A percentile compares a stretch with the other conserved stretches of the same genome.
Evolutionary conservation across 805 yeast genomes (phyloP).

Genomic region (Cyberlindnera lachancei): DNA sequence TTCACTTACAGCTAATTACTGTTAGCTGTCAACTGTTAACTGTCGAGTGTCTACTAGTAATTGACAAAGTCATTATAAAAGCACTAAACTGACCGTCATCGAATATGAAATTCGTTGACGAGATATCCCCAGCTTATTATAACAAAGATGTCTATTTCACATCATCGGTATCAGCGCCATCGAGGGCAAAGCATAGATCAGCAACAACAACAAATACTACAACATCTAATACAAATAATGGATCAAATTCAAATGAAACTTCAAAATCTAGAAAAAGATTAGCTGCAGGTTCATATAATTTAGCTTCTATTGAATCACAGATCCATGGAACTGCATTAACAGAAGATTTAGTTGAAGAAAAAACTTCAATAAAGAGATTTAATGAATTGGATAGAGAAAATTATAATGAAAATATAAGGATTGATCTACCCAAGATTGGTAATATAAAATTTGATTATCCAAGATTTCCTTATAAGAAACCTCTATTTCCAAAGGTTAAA

Average conservation of each 20-base stretch:
- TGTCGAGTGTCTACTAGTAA: no score
- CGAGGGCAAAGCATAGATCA: conserved; percentile 12
- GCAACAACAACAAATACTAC: conserved; percentile 7
- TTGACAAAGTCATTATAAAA: no score
- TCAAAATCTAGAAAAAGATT: conserved; percentile 19
- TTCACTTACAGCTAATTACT: no score
- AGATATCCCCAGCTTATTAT: conserved; percentile 13
- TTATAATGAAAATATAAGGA: conserved; percentile 30
- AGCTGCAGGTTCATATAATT: conserved; percentile 23
- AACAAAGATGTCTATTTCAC: conserved; percentile 21
- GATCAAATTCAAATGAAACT: no score
- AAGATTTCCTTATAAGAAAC: conserved; percentile 7
- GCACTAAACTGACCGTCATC: no score
- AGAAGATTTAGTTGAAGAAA: conserved; percentile 25
- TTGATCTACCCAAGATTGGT: conserved; percentile 31
- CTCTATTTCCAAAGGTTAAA: conserved; percentile 10
- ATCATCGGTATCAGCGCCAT: conserved; percentile 16
- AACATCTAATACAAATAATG: no score
- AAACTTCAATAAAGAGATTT: conserved; percentile 31
- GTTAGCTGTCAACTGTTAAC: no score
- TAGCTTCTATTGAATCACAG: conserved; percentile 18
- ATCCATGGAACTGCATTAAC: conserved; percentile 22
- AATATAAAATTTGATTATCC: conserved; percentile 21
- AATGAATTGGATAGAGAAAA: conserved; percentile 37
- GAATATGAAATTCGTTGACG: conserved; percentile 16